Percentiles rank a stretch among this genome's conserved stretches.
phyloP scores from a whole-genome alignment of 1,139 yeast species.

The Geotrichum aggregatum region DNA sequence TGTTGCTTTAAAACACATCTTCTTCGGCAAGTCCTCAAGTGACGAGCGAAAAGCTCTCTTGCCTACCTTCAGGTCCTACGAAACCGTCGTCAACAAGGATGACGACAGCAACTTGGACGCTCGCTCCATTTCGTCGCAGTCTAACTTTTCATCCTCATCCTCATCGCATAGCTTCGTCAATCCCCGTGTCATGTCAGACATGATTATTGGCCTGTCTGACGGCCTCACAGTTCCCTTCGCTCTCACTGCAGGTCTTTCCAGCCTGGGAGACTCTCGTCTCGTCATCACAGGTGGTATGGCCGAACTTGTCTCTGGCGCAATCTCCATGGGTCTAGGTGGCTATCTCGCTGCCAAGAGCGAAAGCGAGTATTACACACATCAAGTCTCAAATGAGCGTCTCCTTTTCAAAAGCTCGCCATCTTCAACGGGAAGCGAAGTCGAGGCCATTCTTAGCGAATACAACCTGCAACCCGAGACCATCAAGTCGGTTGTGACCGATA shows the following conservation, averaged over 20 bases:
- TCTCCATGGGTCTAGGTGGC: constrained; percentile 83
- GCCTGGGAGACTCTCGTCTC: constrained; percentile 65
- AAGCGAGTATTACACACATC: constrained; percentile 47
- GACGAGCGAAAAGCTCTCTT: constrained; percentile 31
- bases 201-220: constrained; percentile 73
- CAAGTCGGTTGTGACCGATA: constrained; percentile 55
- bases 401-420: constrained; percentile 55
- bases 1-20: constrained; percentile 35
- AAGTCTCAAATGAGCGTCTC: constrained; percentile 58
- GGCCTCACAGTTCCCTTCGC: constrained; percentile 86
- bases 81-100: constrained; percentile 23
- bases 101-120: constrained; percentile 19
- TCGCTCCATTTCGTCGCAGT: constrained; percentile 13
- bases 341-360: constrained; percentile 78
- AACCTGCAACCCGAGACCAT: constrained; percentile 66
- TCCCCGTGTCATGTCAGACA: constrained; percentile 70
- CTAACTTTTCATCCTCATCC: constrained; percentile 12
- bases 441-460: constrained; percentile 62
- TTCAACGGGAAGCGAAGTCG: constrained; percentile 51
- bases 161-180: constrained; percentile 26
- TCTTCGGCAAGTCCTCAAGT: constrained; percentile 28
- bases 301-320: constrained; percentile 78
- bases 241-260: constrained; percentile 73
- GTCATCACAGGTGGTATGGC: constrained; percentile 86
- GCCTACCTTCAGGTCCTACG: constrained; percentile 32